These are phyloP conservation scores for Boletus sp. DNA, from an alignment of 768 basidiomycete genomes.

Conservation along the genomic window DNA sequence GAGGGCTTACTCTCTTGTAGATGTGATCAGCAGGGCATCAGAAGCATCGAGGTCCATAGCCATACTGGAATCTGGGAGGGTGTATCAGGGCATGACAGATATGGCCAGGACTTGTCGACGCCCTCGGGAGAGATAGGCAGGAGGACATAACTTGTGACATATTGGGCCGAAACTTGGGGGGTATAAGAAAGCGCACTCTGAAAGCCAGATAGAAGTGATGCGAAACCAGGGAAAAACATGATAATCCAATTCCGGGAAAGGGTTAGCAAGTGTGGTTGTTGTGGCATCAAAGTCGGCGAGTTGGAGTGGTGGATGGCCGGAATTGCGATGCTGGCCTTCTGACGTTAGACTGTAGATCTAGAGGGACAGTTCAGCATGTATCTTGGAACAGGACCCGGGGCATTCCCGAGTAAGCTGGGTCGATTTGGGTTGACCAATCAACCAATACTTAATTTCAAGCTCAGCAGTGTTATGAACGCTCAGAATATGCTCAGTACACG, in stretches of 20 bases:
- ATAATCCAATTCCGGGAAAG: conserved; percentile 11
- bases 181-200: conserved; percentile 22
- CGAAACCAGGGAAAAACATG: neutral
- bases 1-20: conserved; percentile 60
- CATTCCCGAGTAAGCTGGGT: too few species aligned
- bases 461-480: too few species aligned
- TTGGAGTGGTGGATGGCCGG: conserved; percentile 3
- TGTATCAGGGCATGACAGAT: neutral
- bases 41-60: conserved; percentile 65
- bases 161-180: neutral
- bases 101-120: neutral
- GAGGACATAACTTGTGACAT: conserved; percentile 1
- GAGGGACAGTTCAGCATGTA: too few species aligned
- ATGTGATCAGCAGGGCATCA: conserved; percentile 77
- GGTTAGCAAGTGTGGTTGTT: neutral
- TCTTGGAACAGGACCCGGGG: too few species aligned
- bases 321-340: conserved; percentile 10
- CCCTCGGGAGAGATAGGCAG: neutral
- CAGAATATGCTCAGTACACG: too few species aligned
- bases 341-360: too few species aligned
- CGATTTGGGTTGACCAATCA: too few species aligned
- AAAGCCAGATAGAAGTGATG: neutral
- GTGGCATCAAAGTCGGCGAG: neutral
- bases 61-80: conserved; percentile 12
- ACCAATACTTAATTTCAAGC: too few species aligned